Evolutionary conservation across 805 yeast species (phyloP), one percentile per base, ranked within the genome.

Genomic region (Schizosaccharomyces osmophilus): DNA sequence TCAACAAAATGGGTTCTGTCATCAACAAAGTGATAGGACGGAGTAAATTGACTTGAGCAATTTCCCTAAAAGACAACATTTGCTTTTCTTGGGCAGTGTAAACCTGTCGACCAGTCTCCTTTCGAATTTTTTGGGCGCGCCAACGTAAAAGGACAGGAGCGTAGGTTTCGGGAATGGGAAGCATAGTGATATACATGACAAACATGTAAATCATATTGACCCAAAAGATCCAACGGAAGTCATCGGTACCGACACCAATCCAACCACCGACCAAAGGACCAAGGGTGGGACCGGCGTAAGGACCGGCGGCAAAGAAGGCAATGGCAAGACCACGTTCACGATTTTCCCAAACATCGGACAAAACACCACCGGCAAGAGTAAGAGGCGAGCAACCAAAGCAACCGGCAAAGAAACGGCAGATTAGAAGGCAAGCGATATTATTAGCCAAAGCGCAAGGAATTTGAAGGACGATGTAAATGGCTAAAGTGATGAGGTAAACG

Each of bases 121-220:
- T 79, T 77, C 95, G 79, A 66, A 87, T 70, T 67, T 70, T 77
- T 65, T 73, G 73, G 32, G 95, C 95, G 68, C 85, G 79, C 51
- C 69, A 75, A 70, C 84, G 85, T 66, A 87, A 73, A 62, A 87
- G 85, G 6, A 82, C 88, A 8, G 96, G 96, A 2, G 95, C 89
- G 43, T 63, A 63, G 29, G 97, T 88, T 73, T 88, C 97, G n/a
- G 96, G 97, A 39, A 88, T 79, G 19, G 77, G 66, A 15, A 81
- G 70, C 55, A 82, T 77, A 24, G 78, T 64, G 41, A 87, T 74
- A 85, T 89, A 84, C 82, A 84, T 82, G 3, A 79, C 78, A 64
- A 95, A 96, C 1, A 93, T 85, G 73, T 88, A 86, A 3, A 89
- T 95, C 86, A 88, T 80, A 70, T 87, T 88, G 62, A 87, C 89